Conservation (phyloP, 495 filamentous ascomycete genomes). For the Talaromyces wortmannii region DNA sequence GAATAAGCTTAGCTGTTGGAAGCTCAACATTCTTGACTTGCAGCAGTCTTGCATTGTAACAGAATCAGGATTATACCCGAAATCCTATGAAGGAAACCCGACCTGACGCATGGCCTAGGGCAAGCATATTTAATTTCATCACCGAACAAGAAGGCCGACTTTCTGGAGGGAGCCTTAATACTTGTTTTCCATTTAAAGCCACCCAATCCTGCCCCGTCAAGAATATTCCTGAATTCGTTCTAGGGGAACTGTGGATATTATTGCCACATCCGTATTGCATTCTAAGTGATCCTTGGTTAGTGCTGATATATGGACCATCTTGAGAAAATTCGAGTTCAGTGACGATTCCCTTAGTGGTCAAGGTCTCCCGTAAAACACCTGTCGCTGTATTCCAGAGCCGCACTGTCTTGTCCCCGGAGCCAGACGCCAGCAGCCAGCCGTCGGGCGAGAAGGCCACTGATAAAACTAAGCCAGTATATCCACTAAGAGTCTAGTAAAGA, state of each 20-base stretch:
- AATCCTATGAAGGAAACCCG: background rate
- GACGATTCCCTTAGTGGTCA: background rate
- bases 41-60: no score
- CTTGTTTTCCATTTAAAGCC: slow-evolving; percentile 12
- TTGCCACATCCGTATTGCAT: slow-evolving; percentile 4
- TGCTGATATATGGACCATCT: slow-evolving; percentile 8
- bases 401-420: slow-evolving; percentile 19
- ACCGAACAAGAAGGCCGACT: slow-evolving; percentile 16
- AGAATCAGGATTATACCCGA: no score
- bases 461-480: background rate
- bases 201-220: slow-evolving; percentile 14
- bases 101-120: background rate
- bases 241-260: background rate
- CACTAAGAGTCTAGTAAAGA: slow-evolving; percentile 5
- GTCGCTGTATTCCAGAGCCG: slow-evolving; percentile 24
- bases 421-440: slow-evolving; percentile 14
- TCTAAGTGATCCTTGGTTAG: slow-evolving; percentile 2
- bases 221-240: slow-evolving; percentile 2
- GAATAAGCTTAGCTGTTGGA: no score
- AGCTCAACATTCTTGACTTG: no score
- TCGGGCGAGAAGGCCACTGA: slow-evolving; percentile 16
- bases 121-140: background rate
- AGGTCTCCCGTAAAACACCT: slow-evolving; percentile 8
- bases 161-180: slow-evolving; percentile 22
- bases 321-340: slow-evolving; percentile 8